phyloP scores from a whole-genome alignment of 2,329 filamentous ascomycete species.

The Phaeosphaeriaceae sp. region DNA sequence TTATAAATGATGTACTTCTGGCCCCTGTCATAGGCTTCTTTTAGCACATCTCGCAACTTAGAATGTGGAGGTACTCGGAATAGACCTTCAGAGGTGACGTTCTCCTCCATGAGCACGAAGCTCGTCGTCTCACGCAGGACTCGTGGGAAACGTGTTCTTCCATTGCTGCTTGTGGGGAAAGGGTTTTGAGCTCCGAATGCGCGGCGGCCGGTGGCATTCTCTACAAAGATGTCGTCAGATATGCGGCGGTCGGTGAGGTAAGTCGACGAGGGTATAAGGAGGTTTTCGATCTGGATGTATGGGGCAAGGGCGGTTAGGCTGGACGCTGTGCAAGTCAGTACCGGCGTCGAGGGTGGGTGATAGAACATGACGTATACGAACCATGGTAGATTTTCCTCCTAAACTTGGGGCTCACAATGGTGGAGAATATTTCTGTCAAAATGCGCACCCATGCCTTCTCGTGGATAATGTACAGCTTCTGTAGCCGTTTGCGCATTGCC shows the following conservation, averaged over 20 bases:
- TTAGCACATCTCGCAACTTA: constrained; percentile 57
- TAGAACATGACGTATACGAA: constrained; percentile 41
- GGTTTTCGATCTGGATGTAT: constrained; percentile 59
- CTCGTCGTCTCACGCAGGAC: constrained; percentile 60
- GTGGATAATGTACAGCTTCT: constrained; percentile 64
- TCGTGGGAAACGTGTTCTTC: constrained; percentile 57
- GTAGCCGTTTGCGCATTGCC: constrained; percentile 61
- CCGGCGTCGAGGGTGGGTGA: neutral
- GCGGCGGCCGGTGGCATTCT: constrained; percentile 53
- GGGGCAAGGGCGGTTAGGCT: constrained; percentile 57
- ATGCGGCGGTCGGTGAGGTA: constrained; percentile 62
- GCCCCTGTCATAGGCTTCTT: constrained; percentile 62
- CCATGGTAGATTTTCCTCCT: constrained; percentile 63
- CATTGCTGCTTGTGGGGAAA: constrained; percentile 54
- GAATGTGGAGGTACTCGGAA: constrained; percentile 61
- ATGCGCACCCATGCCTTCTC: constrained; percentile 64
- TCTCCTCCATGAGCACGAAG: constrained; percentile 57
- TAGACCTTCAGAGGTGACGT: constrained; percentile 58
- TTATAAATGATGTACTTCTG: constrained; percentile 63
- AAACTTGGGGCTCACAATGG: constrained; percentile 64
- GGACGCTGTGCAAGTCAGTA: constrained; percentile 49
- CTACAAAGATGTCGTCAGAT: constrained; percentile 54
- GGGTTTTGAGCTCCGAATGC: constrained; percentile 57
- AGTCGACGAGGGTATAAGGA: constrained; percentile 61
- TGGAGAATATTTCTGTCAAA: constrained; percentile 62